These are phyloP conservation scores for Plantago major DNA, from an alignment of 257 asterid genomes.

Conservation along the genomic window DNA sequence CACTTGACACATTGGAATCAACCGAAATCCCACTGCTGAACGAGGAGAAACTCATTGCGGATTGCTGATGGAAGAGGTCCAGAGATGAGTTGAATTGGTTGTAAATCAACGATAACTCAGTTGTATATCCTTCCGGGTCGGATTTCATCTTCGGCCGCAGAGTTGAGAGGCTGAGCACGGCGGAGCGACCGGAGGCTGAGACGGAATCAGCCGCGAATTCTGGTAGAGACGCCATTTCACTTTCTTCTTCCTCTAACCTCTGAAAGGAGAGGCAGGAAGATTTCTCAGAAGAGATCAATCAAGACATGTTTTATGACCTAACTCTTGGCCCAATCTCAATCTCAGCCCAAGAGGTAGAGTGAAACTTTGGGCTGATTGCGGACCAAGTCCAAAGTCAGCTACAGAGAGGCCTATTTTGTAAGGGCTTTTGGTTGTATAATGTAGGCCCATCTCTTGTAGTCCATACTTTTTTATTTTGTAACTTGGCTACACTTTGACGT, in stretches of 20 bases:
- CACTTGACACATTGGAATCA: constrained; percentile 65
- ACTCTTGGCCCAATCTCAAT: background rate
- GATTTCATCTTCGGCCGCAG: constrained; percentile 77
- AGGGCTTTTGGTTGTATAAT: too few species aligned
- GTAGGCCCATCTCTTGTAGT: too few species aligned
- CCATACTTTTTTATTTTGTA: too few species aligned
- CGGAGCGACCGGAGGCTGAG: constrained; percentile 46
- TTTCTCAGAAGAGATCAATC: background rate
- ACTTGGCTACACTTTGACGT: too few species aligned
- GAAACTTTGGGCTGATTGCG: background rate
- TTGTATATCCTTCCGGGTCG: constrained; percentile 80
- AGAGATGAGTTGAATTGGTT: constrained; percentile 71
- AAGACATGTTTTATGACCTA: background rate
- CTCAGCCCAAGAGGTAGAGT: too few species aligned
- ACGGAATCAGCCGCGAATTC: constrained; percentile 36
- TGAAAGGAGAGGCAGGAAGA: too few species aligned
- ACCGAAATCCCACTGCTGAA: constrained; percentile 51
- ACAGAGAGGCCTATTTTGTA: too few species aligned
- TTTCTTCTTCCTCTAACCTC: background rate
- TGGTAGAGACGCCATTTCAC: constrained; percentile 21
- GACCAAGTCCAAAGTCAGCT: background rate
- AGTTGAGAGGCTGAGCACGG: constrained; percentile 57
- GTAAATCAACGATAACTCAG: constrained; percentile 59
- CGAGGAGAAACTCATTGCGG: constrained; percentile 73
- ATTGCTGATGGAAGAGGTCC: constrained; percentile 79